These are phyloP conservation scores for Trichosporon ovoides DNA, from an alignment of 1,284 basidiomycete species.

Conservation along the genomic window DNA sequence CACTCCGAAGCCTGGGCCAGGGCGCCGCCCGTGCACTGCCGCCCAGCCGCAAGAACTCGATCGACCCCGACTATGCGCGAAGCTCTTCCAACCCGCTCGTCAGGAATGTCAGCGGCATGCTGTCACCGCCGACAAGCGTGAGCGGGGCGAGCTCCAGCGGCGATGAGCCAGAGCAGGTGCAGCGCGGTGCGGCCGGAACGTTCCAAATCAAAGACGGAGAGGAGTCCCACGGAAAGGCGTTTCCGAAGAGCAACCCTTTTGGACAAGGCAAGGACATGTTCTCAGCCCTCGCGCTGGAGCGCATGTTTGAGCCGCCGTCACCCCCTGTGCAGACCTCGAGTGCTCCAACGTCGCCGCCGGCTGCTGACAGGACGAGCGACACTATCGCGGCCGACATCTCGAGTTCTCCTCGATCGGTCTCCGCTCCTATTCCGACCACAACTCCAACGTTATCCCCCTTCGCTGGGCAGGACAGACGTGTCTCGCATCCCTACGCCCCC, in stretches of 20 bases:
- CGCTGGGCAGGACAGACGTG: slow-evolving; percentile 16
- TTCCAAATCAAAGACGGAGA: slow-evolving; percentile 73
- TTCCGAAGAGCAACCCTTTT: slow-evolving; percentile 36
- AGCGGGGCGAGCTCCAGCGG: slow-evolving; percentile 8
- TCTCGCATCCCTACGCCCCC: slow-evolving; percentile 45
- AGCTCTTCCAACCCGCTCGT: slow-evolving; percentile 16
- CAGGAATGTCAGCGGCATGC: slow-evolving; percentile 17
- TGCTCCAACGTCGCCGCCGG: not conserved
- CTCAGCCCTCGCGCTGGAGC: slow-evolving; percentile 72
- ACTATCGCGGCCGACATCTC: slow-evolving; percentile 12
- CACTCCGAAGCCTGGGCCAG: slow-evolving; percentile 34
- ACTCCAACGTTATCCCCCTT: slow-evolving; percentile 2
- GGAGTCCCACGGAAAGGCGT: slow-evolving; percentile 52
- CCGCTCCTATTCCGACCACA: not conserved
- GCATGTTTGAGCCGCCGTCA: slow-evolving; percentile 85
- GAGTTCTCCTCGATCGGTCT: slow-evolving; percentile 13
- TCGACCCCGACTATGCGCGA: slow-evolving; percentile 11
- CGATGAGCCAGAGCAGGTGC: not conserved
- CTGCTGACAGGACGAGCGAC: not conserved
- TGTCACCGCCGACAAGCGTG: slow-evolving; percentile 17
- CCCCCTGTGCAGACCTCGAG: slow-evolving; percentile 51
- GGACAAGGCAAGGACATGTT: slow-evolving; percentile 65
- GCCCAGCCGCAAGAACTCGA: slow-evolving; percentile 10
- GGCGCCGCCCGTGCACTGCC: slow-evolving; percentile 35
- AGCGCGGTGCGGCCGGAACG: slow-evolving; percentile 55